Percentiles rank a stretch among this genome's conserved stretches.
Conservation (phyloP, 164 flowering plant species). For the Euptelea pleiosperma region DNA sequence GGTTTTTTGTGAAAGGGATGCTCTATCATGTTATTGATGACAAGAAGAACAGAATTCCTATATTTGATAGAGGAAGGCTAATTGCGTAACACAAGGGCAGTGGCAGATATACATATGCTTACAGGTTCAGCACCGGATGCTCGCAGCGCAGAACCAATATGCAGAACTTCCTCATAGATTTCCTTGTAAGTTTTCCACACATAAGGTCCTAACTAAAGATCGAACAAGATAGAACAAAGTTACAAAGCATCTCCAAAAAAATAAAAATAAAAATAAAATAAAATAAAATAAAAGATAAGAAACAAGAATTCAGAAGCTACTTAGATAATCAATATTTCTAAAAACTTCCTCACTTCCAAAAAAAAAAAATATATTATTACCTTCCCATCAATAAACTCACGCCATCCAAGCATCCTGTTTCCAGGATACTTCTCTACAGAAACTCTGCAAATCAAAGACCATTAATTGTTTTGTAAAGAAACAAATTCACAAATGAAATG, state of each 20-base stretch:
- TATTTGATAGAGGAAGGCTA: no score
- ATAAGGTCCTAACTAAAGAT: conserved; percentile 67
- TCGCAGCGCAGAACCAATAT: conserved; percentile 72
- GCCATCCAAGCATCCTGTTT: conserved; percentile 93
- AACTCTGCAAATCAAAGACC: conserved; percentile 36
- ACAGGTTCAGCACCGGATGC: conserved; percentile 82
- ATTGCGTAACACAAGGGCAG: no score
- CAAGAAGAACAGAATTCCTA: no score
- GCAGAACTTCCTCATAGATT: conserved; percentile 72
- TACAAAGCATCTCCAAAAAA: not conserved
- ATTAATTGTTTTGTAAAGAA: conserved; percentile 4
- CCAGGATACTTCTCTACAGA: conserved; percentile 57
- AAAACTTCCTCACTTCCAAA: not conserved
- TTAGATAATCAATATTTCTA: not conserved
- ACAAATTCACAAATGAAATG: not conserved
- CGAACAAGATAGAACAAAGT: conserved; percentile 4
- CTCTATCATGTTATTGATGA: no score
- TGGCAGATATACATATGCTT: conserved; percentile 22
- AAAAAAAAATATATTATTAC: conserved; percentile 38
- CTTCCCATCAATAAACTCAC: conserved; percentile 60
- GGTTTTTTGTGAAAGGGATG: no score
- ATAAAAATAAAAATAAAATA: not conserved
- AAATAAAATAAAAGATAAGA: no score
- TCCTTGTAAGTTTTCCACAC: conserved; percentile 86
- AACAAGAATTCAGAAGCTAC: not conserved